A percentile compares a stretch with the other conserved stretches of the same genome.
phyloP scores from a whole-genome alignment of 257 asterid species.

The Euphrasia confusa region DNA sequence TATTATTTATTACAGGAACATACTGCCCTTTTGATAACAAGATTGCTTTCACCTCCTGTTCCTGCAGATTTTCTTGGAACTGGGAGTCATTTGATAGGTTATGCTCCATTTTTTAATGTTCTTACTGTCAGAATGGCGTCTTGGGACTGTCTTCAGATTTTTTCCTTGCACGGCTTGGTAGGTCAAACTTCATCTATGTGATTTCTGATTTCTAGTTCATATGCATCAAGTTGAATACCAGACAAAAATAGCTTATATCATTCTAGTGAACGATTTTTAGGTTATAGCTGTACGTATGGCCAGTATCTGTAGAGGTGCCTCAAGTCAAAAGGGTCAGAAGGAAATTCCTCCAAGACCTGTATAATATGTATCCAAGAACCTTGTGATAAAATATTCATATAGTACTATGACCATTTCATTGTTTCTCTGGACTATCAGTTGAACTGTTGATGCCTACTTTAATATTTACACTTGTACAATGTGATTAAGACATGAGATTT shows the following conservation, averaged over 20 bases:
- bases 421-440: slow-evolving; percentile 6
- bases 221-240: slow-evolving; percentile 11
- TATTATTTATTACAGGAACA: slow-evolving; percentile 69
- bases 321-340: too few relatives aligned
- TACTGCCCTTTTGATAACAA: slow-evolving; percentile 60
- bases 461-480: neutral
- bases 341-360: too few relatives aligned
- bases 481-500: neutral
- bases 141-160: slow-evolving; percentile 65
- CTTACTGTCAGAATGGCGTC: slow-evolving; percentile 76
- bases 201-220: slow-evolving; percentile 19
- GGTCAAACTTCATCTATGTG: slow-evolving; percentile 37
- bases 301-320: neutral
- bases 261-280: neutral
- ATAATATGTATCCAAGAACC: slow-evolving; percentile 8
- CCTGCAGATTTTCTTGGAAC: slow-evolving; percentile 66
- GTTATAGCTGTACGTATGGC: neutral
- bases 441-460: slow-evolving; percentile 14
- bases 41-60: slow-evolving; percentile 77
- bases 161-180: slow-evolving; percentile 97
- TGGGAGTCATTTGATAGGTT: slow-evolving; percentile 76
- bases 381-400: too few relatives aligned
- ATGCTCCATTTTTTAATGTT: slow-evolving; percentile 84
- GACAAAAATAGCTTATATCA: neutral
- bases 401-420: too few relatives aligned